Percentiles rank a stretch among this genome's conserved stretches.
These are phyloP conservation scores for Sporothrix mexicana DNA, from an alignment of 2,329 filamentous ascomycete species.

Conservation along the genomic window DNA sequence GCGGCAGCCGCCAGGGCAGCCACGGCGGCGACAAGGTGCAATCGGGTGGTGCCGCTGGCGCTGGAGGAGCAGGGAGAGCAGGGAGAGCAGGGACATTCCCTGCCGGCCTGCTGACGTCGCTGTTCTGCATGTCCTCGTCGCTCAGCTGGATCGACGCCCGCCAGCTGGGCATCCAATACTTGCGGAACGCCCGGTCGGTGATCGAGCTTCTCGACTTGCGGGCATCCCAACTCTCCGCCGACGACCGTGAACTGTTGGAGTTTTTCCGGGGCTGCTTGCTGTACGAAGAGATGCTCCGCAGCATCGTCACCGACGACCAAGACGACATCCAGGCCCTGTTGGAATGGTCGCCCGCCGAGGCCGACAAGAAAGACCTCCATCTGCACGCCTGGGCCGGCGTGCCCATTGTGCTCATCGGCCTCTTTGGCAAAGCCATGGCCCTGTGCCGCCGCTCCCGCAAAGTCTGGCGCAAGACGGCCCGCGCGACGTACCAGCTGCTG, in stretches of 20 bases:
- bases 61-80: too few relatives aligned
- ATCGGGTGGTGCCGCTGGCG: neutral
- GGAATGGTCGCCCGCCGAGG: slow-evolving; percentile 26
- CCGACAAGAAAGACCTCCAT: neutral
- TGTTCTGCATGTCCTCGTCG: slow-evolving; percentile 51
- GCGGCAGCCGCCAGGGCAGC: neutral
- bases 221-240: slow-evolving; percentile 30
- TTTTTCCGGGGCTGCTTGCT: slow-evolving; percentile 50
- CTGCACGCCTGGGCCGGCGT: slow-evolving; percentile 50
- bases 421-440: slow-evolving; percentile 47
- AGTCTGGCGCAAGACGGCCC: slow-evolving; percentile 38
- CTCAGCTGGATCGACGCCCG: slow-evolving; percentile 50
- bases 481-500: slow-evolving; percentile 40
- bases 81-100: too few relatives aligned
- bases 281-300: slow-evolving; percentile 50
- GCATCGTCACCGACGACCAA: slow-evolving; percentile 47
- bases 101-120: slow-evolving; percentile 46
- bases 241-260: slow-evolving; percentile 43
- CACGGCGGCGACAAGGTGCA: neutral
- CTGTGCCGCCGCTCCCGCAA: slow-evolving; percentile 47
- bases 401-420: slow-evolving; percentile 44
- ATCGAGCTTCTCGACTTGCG: slow-evolving; percentile 36
- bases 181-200: slow-evolving; percentile 40
- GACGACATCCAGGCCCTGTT: slow-evolving; percentile 38
- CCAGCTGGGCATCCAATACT: slow-evolving; percentile 39